These are phyloP conservation scores for Aspergillus floridensis DNA, from an alignment of 2,329 filamentous ascomycete species.

Conservation along the genomic window DNA sequence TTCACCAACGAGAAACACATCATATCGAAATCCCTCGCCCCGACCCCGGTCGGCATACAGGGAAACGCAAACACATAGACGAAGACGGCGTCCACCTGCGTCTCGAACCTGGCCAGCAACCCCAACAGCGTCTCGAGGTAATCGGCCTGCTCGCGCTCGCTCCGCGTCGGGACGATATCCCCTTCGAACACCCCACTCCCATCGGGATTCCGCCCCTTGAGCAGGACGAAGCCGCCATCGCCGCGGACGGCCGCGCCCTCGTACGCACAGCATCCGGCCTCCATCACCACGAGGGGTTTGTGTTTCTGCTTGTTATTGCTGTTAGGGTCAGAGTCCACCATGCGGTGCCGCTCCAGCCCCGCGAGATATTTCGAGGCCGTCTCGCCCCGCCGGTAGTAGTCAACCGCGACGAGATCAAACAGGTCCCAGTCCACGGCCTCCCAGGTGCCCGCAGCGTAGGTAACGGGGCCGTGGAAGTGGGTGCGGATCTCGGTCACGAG, in stretches of 20 bases:
- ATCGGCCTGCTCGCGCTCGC: constrained; percentile 16
- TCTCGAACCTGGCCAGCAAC: constrained; percentile 1
- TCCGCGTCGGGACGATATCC: constrained; percentile 13
- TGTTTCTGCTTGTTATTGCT: too few relatives aligned
- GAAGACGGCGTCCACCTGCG: constrained; percentile 12
- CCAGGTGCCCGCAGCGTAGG: constrained; percentile 17
- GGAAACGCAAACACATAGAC: constrained; percentile 16
- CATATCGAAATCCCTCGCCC: constrained; percentile 13
- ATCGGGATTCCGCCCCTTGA: constrained; percentile 15
- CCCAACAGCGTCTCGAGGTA: constrained; percentile 13
- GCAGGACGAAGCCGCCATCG: constrained; percentile 13
- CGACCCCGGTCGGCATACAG: constrained; percentile 8
- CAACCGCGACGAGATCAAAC: constrained; percentile 17
- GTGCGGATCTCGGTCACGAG: too few relatives aligned
- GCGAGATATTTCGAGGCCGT: constrained; percentile 11
- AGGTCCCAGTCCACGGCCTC: constrained; percentile 18
- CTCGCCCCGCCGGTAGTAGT: constrained; percentile 16
- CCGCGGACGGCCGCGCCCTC: constrained; percentile 13
- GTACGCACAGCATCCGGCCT: constrained; percentile 19
- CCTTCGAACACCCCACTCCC: constrained; percentile 14
- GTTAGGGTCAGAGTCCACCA: neutral
- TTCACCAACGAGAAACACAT: constrained; percentile 19
- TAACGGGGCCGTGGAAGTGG: neutral
- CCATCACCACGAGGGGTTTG: constrained; percentile 16
- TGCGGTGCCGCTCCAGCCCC: constrained; percentile 5